Percentiles rank a stretch among this genome's conserved stretches.
These are phyloP conservation scores for Apodospora peruviana DNA, from an alignment of 495 filamentous ascomycete species.

Conservation along the genomic window DNA sequence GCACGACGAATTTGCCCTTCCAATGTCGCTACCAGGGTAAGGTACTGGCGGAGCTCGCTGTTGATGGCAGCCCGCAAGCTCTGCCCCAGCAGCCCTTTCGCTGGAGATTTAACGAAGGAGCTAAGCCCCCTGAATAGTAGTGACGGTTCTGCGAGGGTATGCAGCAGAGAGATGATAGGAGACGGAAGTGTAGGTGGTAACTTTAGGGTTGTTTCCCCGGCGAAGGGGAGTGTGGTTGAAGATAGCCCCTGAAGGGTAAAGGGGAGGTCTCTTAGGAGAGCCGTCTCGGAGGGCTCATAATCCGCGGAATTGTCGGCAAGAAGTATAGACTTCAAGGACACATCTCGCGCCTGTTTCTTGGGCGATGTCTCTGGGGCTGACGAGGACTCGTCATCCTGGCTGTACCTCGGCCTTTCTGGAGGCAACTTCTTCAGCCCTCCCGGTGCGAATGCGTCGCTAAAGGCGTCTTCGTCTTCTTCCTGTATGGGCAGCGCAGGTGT, in stretches of 20 bases:
- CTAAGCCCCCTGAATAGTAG: constrained; percentile 77
- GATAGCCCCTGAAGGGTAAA: constrained; percentile 93
- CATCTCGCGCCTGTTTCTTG: constrained; percentile 29
- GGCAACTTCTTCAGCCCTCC: constrained; percentile 45
- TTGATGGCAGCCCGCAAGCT: constrained; percentile 87
- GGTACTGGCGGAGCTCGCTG: constrained; percentile 79
- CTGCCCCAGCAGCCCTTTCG: constrained; percentile 72
- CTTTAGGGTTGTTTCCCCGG: constrained; percentile 56
- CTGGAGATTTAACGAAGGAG: constrained; percentile 67
- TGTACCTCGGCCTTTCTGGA: constrained; percentile 18
- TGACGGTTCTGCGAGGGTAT: constrained; percentile 88
- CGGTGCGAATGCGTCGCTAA: constrained; percentile 51
- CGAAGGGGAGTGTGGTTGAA: constrained; percentile 75
- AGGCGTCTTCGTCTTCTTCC: constrained; percentile 35
- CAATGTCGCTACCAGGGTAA: constrained; percentile 86
- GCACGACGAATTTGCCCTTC: constrained; percentile 91
- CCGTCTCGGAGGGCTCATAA: constrained; percentile 56
- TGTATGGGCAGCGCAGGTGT: constrained; percentile 19
- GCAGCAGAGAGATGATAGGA: constrained; percentile 80
- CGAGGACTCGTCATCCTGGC: constrained; percentile 17
- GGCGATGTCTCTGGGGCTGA: constrained; percentile 8
- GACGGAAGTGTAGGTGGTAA: constrained; percentile 74
- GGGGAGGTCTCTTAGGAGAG: constrained; percentile 83
- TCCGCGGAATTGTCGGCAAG: constrained; percentile 46
- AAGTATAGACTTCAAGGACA: constrained; percentile 45